Evolutionary conservation across 495 filamentous ascomycete species (phyloP).

Genomic region (Hypoxylon lienhwacheense): DNA sequence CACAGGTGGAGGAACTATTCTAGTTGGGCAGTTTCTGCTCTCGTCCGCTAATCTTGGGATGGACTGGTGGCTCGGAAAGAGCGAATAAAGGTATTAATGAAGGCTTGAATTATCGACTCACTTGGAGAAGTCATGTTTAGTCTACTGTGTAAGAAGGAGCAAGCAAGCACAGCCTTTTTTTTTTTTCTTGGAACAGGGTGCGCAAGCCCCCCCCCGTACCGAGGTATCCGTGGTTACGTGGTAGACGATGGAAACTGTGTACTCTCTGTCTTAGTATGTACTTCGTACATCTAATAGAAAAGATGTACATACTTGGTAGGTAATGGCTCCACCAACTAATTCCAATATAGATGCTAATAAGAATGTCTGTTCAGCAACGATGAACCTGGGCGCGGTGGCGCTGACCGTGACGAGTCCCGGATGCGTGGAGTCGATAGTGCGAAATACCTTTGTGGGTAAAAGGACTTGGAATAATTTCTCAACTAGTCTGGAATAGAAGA

Average conservation of each 20-base stretch:
- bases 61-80: conserved; percentile 1
- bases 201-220: conserved; percentile 18
- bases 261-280: conserved; percentile 14
- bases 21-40: conserved; percentile 3
- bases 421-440: conserved; percentile 34
- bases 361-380: conserved; percentile 14
- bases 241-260: conserved; percentile 23
- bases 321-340: conserved; percentile 28
- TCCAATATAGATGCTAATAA: too few species aligned
- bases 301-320: too few species aligned
- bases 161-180: conserved; percentile 26
- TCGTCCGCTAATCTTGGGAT: conserved; percentile 1
- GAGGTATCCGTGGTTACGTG: conserved; percentile 15
- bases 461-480: too few species aligned
- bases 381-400: conserved; percentile 25
- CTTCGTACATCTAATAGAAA: conserved; percentile 1
- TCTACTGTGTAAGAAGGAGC: conserved; percentile 6
- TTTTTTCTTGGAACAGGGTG: conserved; percentile 20
- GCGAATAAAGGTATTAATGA: conserved; percentile 25
- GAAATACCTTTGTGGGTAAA: conserved; percentile 29
- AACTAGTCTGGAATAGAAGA: too few species aligned
- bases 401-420: conserved; percentile 24
- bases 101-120: conserved; percentile 28
- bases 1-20: background rate
- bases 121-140: conserved; percentile 29